Evolutionary conservation across 345 rosid genomes (phyloP).

Genomic region (Citrus medica): DNA sequence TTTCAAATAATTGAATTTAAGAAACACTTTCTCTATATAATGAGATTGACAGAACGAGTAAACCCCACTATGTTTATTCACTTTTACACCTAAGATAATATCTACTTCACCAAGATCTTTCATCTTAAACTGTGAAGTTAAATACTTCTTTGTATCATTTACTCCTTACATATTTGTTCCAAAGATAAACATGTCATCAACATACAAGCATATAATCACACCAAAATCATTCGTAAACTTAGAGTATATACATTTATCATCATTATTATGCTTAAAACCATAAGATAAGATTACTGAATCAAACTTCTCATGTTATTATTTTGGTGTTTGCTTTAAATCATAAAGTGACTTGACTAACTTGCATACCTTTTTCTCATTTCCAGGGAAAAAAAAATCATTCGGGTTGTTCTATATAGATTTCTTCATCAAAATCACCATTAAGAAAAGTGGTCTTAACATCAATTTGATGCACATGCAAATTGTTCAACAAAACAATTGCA

Average conservation of each 20-base stretch:
- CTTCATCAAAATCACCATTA: too few species aligned
- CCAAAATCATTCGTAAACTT: background rate
- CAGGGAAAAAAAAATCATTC: rapidly evolving
- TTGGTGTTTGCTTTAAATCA: too few species aligned
- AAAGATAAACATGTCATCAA: background rate
- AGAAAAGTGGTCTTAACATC: background rate
- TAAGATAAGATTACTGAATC: too few species aligned
- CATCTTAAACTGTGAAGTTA: background rate
- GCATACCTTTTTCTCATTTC: too few species aligned
- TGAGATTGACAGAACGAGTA: background rate
- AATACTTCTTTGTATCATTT: background rate
- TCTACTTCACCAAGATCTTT: background rate
- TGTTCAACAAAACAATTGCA: background rate
- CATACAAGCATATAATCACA: background rate
- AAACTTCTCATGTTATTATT: too few species aligned
- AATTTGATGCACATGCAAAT: background rate
- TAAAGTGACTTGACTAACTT: too few species aligned
- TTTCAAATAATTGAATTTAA: background rate
- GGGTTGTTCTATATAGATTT: too few species aligned
- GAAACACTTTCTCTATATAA: background rate
- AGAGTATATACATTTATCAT: background rate
- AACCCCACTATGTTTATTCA: background rate
- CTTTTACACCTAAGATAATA: background rate
- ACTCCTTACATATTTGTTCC: background rate
- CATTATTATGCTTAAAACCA: background rate